Base-by-base conservation (phyloP, 805 yeast species). In the Candida sithepensis region DNA sequence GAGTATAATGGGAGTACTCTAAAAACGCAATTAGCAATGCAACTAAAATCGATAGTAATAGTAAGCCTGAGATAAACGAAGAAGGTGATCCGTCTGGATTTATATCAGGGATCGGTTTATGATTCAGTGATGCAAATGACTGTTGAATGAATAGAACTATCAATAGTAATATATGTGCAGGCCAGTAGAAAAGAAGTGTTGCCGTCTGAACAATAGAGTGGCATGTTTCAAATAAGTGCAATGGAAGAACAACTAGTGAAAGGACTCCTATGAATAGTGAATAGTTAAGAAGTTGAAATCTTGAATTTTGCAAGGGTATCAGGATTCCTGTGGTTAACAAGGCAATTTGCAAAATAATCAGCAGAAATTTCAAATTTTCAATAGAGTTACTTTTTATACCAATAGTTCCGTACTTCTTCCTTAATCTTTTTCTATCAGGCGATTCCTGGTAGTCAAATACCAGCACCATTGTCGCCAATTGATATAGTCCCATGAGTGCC, bases 141-240 rank as follows among this genome's bases (percentile, higher is more conserved):
- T 63, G 67, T 46, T 63, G 67, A 13, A 59, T n/a, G 2, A 47
- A 50, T 9, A 59, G 46, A 0, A 41, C 43, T 0, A 47, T 18
- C 13, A 54, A 36, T 2, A 64, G 20, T 2, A 51, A 10, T 8
- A 52, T 39, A 19, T 60, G 58, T 1, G 59, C 34, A 2, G 68
- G 66, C 81, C 81, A 77, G 52, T 63, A 76, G 18, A 71, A 50
- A 9, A 74, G 55, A 21, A 73, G 51, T 0, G 74, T 63, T 2
- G 71, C 74, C 24, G 63, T 58, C 13, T 74, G 73, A 2, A 68
- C 59, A 0, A 69, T 55, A 1, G 67, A 63, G 41, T 70, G 65
- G 40, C 72, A 65, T 8, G 70, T 65, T 51, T 80, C 84, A 16
- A 75, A 48, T 8, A 65, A 46, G 38, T 75, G 77, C 12, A 79